Conservation (phyloP, 148 eudicot genomes). For the Rheum nobile region DNA sequence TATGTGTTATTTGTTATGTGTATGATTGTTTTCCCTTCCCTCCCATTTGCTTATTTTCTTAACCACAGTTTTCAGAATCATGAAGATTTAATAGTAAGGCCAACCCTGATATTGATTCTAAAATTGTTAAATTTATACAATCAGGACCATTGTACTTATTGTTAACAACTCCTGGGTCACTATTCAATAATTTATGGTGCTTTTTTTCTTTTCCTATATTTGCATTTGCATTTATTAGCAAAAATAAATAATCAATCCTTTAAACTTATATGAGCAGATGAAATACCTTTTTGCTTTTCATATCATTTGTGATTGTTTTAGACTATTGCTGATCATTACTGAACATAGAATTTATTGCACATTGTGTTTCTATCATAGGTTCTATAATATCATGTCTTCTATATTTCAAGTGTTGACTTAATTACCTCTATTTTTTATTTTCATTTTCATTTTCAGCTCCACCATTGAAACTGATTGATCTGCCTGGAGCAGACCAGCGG, state of each 20-base stretch:
- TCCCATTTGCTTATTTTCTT: not conserved
- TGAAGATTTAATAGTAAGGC: not conserved
- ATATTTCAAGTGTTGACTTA: not conserved
- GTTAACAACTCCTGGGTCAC: not conserved
- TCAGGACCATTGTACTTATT: not conserved
- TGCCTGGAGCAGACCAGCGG: constrained; percentile 95
- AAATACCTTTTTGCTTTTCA: not conserved
- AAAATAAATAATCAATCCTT: not conserved
- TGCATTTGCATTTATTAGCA: not conserved
- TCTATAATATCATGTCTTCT: not conserved
- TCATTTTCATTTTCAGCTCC: constrained; percentile 50
- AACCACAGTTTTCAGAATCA: not conserved
- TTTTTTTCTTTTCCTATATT: not conserved
- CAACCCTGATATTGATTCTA: not conserved
- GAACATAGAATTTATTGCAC: not conserved
- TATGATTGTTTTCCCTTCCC: not conserved
- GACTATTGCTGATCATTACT: not conserved
- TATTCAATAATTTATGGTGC: not conserved
- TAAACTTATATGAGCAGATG: not conserved
- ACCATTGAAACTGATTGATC: constrained; percentile 76
- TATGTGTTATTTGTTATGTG: not conserved
- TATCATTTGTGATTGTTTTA: not conserved
- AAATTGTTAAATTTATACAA: not conserved
- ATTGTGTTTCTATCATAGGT: not conserved
- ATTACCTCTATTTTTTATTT: constrained; percentile 5